Base-by-base conservation (phyloP, 768 basidiomycete species). In the Rossbeevera mucosa region DNA sequence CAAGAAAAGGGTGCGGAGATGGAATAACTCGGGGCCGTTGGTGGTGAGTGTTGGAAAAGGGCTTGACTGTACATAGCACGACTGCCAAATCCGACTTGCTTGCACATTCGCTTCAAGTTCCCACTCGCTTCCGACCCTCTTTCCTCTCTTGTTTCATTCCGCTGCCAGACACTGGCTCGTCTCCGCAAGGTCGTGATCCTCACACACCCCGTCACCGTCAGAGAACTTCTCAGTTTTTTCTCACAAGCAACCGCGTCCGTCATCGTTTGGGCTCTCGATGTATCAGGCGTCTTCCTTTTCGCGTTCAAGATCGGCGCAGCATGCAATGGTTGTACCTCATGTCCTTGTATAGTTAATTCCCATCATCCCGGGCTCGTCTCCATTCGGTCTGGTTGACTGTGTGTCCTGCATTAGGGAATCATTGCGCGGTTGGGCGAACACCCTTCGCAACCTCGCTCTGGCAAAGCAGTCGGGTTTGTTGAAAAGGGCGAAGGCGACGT, bases 401-500 rank as follows among this genome's bases (percentile, higher is more conserved):
- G 0, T 18, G 86, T 93, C 42, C 93, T n/a, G n/a, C n/a, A n/a
- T n/a, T n/a, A 95, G 68, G 76, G 94, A 38, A 98, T 98, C 58
- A 88, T 99, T 29, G 91, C 90, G 5, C 78, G 92, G 9, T 74
- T 92, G 30, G 81, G 94, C 25, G 84, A 94, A 69, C 76, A 80
- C 44, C 88, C 16, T 98, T 92, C 65, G 73, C 78, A 7, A 87
- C 90, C n/a, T 82, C 92, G 2, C 75, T 97, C 7, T 78, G 76
- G 47, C 92, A n/a, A 96, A 69, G 94, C 96, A 67, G 86, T 95
- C 24, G 93, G 95, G 66, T 94, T 85, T 67, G 90, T 94, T 5
- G 94, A 96, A 67, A 81, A 80, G 31, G 91, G 91, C 2, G 92
- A 94, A 56, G 95, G 95, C 7, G 95, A 99, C 66, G 89, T 96